Conservation (phyloP, 73 alveolate genomes). For the Paramecium sexaurelia region DNA sequence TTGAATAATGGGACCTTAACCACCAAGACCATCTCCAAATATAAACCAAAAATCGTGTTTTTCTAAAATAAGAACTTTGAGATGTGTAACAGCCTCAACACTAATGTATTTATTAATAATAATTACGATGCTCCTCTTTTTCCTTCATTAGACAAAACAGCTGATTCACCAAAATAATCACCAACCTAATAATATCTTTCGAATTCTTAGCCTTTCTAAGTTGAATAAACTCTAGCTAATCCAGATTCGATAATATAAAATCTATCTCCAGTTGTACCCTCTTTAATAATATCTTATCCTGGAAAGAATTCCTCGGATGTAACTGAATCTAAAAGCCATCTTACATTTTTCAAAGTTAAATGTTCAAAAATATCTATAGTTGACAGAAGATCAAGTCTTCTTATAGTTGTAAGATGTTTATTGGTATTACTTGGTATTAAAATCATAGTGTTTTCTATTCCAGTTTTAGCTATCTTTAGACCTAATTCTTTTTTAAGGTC, state of each 20-base stretch:
- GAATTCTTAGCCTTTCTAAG: constrained; percentile 50
- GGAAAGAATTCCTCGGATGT: constrained; percentile 9
- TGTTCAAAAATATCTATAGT: constrained; percentile 62
- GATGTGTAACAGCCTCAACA: constrained; percentile 64
- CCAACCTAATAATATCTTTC: constrained; percentile 63
- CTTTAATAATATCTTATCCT: constrained; percentile 63
- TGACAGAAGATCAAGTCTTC: constrained; percentile 66
- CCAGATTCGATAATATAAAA: constrained; percentile 66
- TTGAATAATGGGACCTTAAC: constrained; percentile 63
- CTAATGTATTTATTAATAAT: neutral
- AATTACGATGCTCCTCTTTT: constrained; percentile 64
- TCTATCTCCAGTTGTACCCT: constrained; percentile 67
- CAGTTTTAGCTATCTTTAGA: constrained; percentile 64
- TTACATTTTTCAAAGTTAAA: constrained; percentile 56
- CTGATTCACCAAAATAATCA: constrained; percentile 69
- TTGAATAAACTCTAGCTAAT: constrained; percentile 56
- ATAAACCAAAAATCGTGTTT: constrained; percentile 68
- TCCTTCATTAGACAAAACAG: constrained; percentile 60
- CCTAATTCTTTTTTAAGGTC: constrained; percentile 66
- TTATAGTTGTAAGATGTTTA: constrained; percentile 51
- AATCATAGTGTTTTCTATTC: constrained; percentile 64
- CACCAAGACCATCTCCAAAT: constrained; percentile 70
- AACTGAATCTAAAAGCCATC: constrained; percentile 60
- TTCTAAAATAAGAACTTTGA: constrained; percentile 54
- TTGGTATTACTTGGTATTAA: constrained; percentile 64